These are phyloP conservation scores for Rhizoclosmatium sp. DNA, from an alignment of 192 early-diverging fungal species.

Conservation along the genomic window DNA sequence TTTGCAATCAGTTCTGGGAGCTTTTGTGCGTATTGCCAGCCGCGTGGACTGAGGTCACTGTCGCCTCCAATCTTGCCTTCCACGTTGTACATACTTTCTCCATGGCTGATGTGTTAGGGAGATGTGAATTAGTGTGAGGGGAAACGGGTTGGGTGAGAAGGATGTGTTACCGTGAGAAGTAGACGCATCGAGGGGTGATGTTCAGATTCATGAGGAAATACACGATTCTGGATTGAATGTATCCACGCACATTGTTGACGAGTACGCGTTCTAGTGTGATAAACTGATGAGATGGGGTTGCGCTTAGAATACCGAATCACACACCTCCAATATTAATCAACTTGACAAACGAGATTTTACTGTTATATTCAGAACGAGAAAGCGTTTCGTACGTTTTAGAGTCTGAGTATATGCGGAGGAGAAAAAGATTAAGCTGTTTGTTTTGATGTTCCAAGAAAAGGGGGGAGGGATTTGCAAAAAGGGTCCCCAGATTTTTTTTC, in stretches of 20 bases:
- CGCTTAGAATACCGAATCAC: not conserved
- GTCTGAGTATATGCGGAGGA: constrained; percentile 2
- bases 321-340: constrained; percentile 89
- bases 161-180: constrained; percentile 62
- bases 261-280: constrained; percentile 68
- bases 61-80: constrained; percentile 95
- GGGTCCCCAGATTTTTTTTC: not conserved
- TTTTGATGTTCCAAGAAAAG: too few species aligned
- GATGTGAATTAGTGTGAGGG: too few species aligned
- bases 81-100: constrained; percentile 95
- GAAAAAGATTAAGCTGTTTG: not conserved
- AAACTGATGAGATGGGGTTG: not conserved
- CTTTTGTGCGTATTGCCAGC: constrained; percentile 82
- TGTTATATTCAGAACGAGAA: constrained; percentile 57
- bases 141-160: too few species aligned
- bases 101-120: constrained; percentile 48
- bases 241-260: constrained; percentile 94
- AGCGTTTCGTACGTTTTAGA: constrained; percentile 85
- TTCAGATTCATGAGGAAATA: constrained; percentile 99
- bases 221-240: constrained; percentile 95
- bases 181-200: constrained; percentile 91
- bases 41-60: constrained; percentile 85
- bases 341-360: constrained; percentile 84
- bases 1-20: constrained; percentile 83
- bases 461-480: too few species aligned